Evolutionary conservation across 805 yeast genomes (phyloP), one percentile per base, ranked within the genome.

Genomic region (Tetrapisispora namnaoensis): DNA sequence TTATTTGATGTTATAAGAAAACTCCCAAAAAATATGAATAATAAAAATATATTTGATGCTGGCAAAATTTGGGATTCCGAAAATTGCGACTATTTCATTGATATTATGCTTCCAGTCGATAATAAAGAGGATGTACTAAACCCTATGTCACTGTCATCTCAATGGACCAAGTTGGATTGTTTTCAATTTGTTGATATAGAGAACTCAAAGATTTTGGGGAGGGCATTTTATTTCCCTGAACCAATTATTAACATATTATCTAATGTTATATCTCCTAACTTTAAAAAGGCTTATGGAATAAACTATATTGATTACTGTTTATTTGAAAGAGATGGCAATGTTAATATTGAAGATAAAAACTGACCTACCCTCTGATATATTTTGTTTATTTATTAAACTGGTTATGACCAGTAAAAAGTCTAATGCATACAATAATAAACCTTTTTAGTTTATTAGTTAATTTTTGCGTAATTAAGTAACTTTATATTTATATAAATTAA

Each of bases 11-110:
- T 62, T 18, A 75, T 85, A 0, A 72, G 83, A 21, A 51, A 55
- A 1, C 57, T 73, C 1, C 93, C 95, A 1, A 44, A 54, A 1
- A 77, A 81, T 4, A 85, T 87, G 88, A 90, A 91, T 61, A 82
- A 88, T 57, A 68, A 71, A 55, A 90, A 91, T 61, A 50, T 66
- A 41, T 88, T 79, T 58, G 89, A 86, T 44, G 66, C 70, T 1
- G 76, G 75, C 11, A 81, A 83, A 54, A 66, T 86, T 3, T 65
- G 72, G 10, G 62, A 69, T 1, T 64, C 79, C 32, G 67, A 65
- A 0, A 54, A 67, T 8, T 90, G 98, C 67, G 82, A 83, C 52
- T 89, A 75, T 57, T 77, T 78, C 49, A 68, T 90, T 39, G 97
- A 90, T 64, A 73, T 82, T 39, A 66, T 73, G 42, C 70, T 72